A percentile compares a stretch with the other conserved stretches of the same genome.
These are phyloP conservation scores for Cercospora sp. DNA, from an alignment of 2,329 filamentous ascomycete species.

Conservation along the genomic window DNA sequence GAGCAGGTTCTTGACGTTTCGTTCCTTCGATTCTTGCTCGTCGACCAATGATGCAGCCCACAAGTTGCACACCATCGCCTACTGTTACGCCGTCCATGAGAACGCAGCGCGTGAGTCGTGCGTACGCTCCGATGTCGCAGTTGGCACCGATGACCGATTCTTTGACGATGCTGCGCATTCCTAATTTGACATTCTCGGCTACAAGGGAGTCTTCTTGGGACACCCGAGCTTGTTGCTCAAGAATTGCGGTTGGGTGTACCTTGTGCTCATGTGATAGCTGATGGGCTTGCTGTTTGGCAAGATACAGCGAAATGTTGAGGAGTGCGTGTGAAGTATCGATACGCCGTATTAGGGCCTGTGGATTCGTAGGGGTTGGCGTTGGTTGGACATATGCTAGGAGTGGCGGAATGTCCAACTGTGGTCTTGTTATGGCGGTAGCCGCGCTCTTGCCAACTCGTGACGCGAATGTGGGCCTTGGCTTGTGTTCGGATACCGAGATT, in stretches of 20 bases:
- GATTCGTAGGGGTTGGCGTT: constrained; percentile 24
- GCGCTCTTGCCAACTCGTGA: constrained; percentile 34
- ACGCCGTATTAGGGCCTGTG: constrained; percentile 70
- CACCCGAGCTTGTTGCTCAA: constrained; percentile 78
- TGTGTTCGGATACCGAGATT: constrained; percentile 53
- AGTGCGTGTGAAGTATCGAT: constrained; percentile 85
- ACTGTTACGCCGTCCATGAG: constrained; percentile 90
- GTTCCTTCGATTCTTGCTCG: constrained; percentile 75
- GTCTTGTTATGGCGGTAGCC: constrained; percentile 16
- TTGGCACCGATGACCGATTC: constrained; percentile 85
- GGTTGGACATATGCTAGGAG: constrained; percentile 82
- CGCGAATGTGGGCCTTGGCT: constrained; percentile 41
- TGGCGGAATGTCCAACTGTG: constrained; percentile 60
- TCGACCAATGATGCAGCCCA: constrained; percentile 81
- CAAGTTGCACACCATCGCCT: constrained; percentile 79
- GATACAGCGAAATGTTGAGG: constrained; percentile 75
- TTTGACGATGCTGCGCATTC: constrained; percentile 89
- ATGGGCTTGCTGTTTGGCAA: constrained; percentile 72
- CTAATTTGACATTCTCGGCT: constrained; percentile 83
- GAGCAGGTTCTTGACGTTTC: constrained; percentile 20
- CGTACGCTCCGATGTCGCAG: constrained; percentile 83
- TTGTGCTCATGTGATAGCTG: constrained; percentile 77
- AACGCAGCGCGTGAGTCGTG: constrained; percentile 80
- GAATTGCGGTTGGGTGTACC: constrained; percentile 77
- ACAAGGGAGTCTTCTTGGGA: constrained; percentile 79